Conservation (phyloP, 305 asterid genomes). For the Petunia hybrid region DNA sequence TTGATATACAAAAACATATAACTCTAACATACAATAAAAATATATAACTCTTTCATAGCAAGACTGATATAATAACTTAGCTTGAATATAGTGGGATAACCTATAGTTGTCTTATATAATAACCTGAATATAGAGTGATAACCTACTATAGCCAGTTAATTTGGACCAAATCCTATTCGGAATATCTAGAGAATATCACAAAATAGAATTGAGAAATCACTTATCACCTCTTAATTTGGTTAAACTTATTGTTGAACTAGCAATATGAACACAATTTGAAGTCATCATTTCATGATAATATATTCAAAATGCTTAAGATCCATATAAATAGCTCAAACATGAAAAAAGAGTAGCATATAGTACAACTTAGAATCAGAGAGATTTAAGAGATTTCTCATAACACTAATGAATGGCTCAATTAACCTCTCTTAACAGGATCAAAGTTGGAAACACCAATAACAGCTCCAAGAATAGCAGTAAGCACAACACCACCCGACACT, state of each 20-base stretch:
- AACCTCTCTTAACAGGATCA: slow-evolving; percentile 60
- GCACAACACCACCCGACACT: slow-evolving; percentile 58
- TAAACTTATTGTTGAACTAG: not conserved
- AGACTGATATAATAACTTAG: too few species aligned
- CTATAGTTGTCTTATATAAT: too few species aligned
- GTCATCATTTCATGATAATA: not conserved
- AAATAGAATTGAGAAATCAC: not conserved
- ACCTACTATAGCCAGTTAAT: too few species aligned
- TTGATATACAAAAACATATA: too few species aligned
- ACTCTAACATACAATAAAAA: too few species aligned
- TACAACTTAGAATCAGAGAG: not conserved
- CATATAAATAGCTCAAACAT: not conserved
- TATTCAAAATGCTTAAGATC: slow-evolving; percentile 4
- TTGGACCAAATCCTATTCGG: not conserved
- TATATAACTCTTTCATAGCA: too few species aligned
- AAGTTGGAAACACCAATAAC: slow-evolving; percentile 60
- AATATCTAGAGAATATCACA: not conserved
- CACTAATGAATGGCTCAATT: not conserved
- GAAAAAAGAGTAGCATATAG: slow-evolving; percentile 19
- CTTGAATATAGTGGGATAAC: too few species aligned
- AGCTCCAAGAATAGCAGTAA: slow-evolving; percentile 47
- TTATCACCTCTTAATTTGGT: not conserved
- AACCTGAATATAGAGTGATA: too few species aligned
- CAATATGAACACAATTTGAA: not conserved
- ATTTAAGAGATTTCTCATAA: not conserved